Percentiles rank a stretch among this genome's conserved stretches.
phyloP scores from a whole-genome alignment of 1,284 basidiomycete genomes.

The Volvariella volvacea region DNA sequence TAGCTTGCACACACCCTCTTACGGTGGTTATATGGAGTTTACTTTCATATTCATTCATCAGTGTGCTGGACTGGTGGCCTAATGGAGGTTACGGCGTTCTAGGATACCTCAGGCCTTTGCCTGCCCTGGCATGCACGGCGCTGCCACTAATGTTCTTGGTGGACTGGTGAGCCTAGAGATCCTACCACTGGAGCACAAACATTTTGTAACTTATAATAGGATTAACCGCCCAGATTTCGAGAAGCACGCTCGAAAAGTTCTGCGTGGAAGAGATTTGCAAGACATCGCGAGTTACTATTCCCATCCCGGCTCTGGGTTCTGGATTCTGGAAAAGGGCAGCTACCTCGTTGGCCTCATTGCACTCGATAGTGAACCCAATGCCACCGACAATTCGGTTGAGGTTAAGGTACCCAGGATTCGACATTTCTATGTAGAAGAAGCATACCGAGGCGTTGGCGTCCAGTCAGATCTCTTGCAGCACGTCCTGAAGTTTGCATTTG shows the following conservation, averaged over 20 bases:
- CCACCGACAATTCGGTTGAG: conserved; percentile 4
- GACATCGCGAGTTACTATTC: conserved; percentile 53
- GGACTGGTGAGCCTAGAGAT: conserved; percentile 53
- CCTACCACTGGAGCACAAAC: background rate
- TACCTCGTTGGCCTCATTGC: conserved; percentile 65
- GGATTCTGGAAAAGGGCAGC: conserved; percentile 57
- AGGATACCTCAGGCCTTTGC: conserved; percentile 53
- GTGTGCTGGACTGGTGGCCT: conserved; percentile 64
- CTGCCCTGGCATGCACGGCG: conserved; percentile 56
- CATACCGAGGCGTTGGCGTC: conserved; percentile 47
- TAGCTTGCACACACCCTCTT: conserved; percentile 58
- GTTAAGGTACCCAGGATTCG: conserved; percentile 43
- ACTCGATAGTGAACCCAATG: conserved; percentile 44
- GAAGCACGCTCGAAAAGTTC: conserved; percentile 39
- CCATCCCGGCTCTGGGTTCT: conserved; percentile 51
- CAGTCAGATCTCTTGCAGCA: conserved; percentile 62
- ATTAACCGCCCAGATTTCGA: conserved; percentile 68
- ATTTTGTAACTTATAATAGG: conserved; percentile 31
- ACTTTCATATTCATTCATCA: conserved; percentile 50
- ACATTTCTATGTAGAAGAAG: conserved; percentile 69
- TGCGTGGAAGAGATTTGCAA: conserved; percentile 53
- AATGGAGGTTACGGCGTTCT: conserved; percentile 30
- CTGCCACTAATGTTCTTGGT: conserved; percentile 61
- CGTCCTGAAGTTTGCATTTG: conserved; percentile 55
- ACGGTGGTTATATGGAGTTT: conserved; percentile 54